phyloP scores from a whole-genome alignment of 1,284 basidiomycete genomes.

The Ustilago bromivora region DNA sequence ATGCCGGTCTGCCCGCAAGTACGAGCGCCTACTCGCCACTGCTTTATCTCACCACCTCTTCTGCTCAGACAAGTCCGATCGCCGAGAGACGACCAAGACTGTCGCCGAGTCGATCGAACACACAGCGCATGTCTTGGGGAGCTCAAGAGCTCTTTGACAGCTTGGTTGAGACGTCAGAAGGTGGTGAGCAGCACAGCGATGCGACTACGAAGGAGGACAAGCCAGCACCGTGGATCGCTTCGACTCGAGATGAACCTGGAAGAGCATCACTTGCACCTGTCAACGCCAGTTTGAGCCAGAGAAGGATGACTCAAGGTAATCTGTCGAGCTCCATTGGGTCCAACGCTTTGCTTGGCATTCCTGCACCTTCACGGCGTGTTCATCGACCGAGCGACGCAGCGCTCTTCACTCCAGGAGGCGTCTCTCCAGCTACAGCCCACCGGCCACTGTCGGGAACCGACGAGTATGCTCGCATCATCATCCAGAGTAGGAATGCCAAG shows the following conservation, averaged over 20 bases:
- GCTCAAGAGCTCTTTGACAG: constrained; percentile 55
- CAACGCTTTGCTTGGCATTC: constrained; percentile 35
- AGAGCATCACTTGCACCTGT: constrained; percentile 20
- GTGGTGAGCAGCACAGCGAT: not conserved
- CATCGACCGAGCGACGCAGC: constrained; percentile 39
- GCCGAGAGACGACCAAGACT: constrained; percentile 36
- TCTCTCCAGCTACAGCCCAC: constrained; percentile 23
- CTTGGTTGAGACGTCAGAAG: constrained; percentile 24
- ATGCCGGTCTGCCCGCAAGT: constrained; percentile 34
- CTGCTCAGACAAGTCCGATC: constrained; percentile 33
- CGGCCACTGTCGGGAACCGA: constrained; percentile 68
- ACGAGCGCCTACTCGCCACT: constrained; percentile 54
- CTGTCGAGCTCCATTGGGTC: constrained; percentile 48
- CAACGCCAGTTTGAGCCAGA: constrained; percentile 20
- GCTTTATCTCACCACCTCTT: constrained; percentile 33
- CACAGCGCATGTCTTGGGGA: constrained; percentile 48
- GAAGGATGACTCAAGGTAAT: constrained; percentile 33
- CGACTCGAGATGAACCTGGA: constrained; percentile 48
- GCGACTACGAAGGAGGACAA: constrained; percentile 11
- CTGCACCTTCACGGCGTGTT: constrained; percentile 21
- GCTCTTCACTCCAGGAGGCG: constrained; percentile 31
- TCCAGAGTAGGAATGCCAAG: constrained; percentile 74
- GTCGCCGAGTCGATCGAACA: constrained; percentile 25
- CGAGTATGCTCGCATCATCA: constrained; percentile 74
- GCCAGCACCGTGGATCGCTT: constrained; percentile 63